These are phyloP conservation scores for Wickerhamiella brachini DNA, from an alignment of 805 yeast species.

Conservation along the genomic window DNA sequence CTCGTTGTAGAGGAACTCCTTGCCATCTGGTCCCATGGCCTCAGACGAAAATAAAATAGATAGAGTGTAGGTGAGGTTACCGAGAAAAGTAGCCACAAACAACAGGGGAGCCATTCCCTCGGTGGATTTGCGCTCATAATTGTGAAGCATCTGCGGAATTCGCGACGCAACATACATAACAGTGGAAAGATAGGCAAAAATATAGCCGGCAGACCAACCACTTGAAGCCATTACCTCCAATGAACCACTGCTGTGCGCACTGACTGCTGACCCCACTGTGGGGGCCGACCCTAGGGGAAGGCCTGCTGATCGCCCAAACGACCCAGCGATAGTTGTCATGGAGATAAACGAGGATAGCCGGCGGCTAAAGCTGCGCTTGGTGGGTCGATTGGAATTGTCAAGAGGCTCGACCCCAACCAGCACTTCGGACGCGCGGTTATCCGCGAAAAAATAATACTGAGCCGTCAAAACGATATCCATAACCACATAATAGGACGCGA, in stretches of 20 bases:
- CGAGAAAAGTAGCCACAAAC: conserved; percentile 64
- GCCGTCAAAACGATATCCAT: conserved; percentile 55
- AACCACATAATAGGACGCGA: conserved; percentile 59
- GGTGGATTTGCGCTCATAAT: conserved; percentile 65
- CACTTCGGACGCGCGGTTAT: conserved; percentile 18
- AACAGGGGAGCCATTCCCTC: conserved; percentile 73
- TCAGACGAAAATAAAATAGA: conserved; percentile 47
- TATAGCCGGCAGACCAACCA: conserved; percentile 24
- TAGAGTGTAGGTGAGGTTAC: conserved; percentile 62
- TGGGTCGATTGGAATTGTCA: conserved; percentile 4
- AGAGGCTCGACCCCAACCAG: conserved; percentile 6
- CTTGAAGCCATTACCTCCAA: neutral
- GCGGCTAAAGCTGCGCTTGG: neutral
- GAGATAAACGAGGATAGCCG: neutral
- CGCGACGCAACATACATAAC: conserved; percentile 62
- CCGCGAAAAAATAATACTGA: conserved; percentile 56
- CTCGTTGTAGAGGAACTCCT: conserved; percentile 47
- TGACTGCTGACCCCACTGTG: neutral
- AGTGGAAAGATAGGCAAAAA: conserved; percentile 71
- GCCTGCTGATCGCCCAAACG: conserved; percentile 4
- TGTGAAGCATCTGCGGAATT: conserved; percentile 71
- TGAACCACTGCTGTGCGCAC: neutral
- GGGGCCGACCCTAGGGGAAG: neutral
- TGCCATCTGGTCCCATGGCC: conserved; percentile 33
- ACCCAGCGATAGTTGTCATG: conserved; percentile 1